A percentile compares a stretch with the other conserved stretches of the same genome.
Evolutionary conservation across 192 early-diverging fungal species (phyloP).

Genomic region (Chytriomyces sp.): DNA sequence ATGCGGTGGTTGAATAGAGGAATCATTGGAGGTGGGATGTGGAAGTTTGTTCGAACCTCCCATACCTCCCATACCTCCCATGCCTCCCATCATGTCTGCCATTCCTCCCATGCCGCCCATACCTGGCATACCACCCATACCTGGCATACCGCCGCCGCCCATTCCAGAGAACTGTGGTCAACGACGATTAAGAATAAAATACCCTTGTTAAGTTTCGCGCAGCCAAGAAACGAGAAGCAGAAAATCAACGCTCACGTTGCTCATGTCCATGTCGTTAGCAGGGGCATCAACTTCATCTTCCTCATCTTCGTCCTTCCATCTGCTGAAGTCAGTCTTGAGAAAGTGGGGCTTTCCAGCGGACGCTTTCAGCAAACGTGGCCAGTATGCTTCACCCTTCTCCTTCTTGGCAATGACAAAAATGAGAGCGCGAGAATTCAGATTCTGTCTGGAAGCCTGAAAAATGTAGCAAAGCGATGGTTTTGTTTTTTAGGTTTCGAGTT

Average conservation of each 20-base stretch:
- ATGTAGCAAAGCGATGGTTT: background rate
- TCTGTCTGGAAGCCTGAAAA: conserved; percentile 66
- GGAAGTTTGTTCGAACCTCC: background rate
- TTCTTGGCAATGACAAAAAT: conserved; percentile 77
- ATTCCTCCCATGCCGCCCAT: conserved; percentile 68
- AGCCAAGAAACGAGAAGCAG: conserved; percentile 2
- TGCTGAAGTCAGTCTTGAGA: conserved; percentile 89
- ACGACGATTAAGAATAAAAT: conserved; percentile 46
- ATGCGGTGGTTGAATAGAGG: no score
- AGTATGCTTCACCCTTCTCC: conserved; percentile 70
- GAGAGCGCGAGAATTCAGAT: conserved; percentile 68
- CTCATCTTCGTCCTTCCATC: conserved; percentile 95
- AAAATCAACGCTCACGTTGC: conserved; percentile 2
- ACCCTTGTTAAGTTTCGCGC: background rate
- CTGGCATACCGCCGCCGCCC: conserved; percentile 56
- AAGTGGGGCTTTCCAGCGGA: conserved; percentile 66
- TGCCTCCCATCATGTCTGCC: conserved; percentile 62
- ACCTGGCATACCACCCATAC: conserved; percentile 50
- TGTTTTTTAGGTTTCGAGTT: background rate
- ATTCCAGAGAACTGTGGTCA: conserved; percentile 59
- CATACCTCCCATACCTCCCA: conserved; percentile 58
- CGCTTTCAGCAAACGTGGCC: conserved; percentile 83
- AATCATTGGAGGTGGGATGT: no score
- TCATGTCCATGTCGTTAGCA: conserved; percentile 33
- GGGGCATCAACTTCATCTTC: conserved; percentile 72